These are phyloP conservation scores for Pyrus bretschneideri DNA, from an alignment of 306 rosid genomes.

Conservation along the genomic window DNA sequence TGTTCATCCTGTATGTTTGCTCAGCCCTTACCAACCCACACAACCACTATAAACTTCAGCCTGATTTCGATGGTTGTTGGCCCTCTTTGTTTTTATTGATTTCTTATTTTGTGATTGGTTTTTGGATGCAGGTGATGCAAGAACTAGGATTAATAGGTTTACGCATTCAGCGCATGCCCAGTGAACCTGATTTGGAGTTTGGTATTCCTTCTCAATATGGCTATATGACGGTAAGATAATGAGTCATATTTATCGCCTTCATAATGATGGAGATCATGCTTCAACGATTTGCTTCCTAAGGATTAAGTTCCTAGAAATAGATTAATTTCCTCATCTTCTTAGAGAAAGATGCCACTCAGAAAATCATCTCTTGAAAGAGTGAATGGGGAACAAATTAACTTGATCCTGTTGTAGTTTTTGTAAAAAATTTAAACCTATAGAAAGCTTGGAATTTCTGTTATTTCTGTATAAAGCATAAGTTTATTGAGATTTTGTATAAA, in stretches of 20 bases:
- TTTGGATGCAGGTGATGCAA: constrained; percentile 78
- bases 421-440: neutral
- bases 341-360: neutral
- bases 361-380: no score
- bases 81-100: neutral
- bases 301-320: neutral
- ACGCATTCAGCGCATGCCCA: constrained; percentile 98
- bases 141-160: constrained; percentile 85
- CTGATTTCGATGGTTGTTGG: neutral
- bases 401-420: neutral
- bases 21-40: constrained; percentile 3
- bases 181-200: constrained; percentile 74
- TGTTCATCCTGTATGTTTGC: constrained; percentile 81
- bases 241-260: neutral
- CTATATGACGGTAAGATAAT: constrained; percentile 78
- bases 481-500: neutral
- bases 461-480: no score
- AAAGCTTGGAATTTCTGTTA: neutral
- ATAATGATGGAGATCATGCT: neutral
- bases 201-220: constrained; percentile 86
- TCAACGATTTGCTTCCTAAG: neutral
- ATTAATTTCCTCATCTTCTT: neutral
- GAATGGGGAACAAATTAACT: neutral
- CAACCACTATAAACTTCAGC: neutral
- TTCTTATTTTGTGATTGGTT: neutral